A percentile compares a stretch with the other conserved stretches of the same genome.
Evolutionary conservation across 768 basidiomycete species (phyloP).

Genomic region (Lanmaoa rubissima): DNA sequence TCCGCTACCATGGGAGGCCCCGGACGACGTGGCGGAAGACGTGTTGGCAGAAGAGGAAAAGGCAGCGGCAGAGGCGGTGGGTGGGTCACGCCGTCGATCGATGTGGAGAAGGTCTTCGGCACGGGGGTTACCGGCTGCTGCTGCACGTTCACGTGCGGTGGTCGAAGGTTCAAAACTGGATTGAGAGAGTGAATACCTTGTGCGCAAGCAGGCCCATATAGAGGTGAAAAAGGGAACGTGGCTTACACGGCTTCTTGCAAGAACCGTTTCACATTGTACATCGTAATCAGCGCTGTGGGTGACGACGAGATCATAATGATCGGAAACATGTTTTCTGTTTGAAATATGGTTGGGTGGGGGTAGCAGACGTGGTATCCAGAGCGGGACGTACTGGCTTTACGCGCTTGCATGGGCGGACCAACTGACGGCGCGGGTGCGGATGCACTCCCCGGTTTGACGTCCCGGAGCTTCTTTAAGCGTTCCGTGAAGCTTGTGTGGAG

Average conservation of each 20-base stretch:
- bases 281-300: constrained; percentile 91
- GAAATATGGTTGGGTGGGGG: too few species aligned
- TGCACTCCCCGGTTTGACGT: constrained; percentile 54
- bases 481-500: constrained; percentile 66
- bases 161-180: constrained; percentile 72
- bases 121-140: constrained; percentile 66
- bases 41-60: constrained; percentile 14
- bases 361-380: neutral
- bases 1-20: constrained; percentile 24
- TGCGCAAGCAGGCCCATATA: neutral
- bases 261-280: constrained; percentile 96
- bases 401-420: constrained; percentile 43
- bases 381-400: constrained; percentile 62
- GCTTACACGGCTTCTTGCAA: constrained; percentile 83
- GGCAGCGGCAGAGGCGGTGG: constrained; percentile 24
- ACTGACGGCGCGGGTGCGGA: constrained; percentile 39
- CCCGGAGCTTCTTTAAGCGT: constrained; percentile 76
- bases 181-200: neutral
- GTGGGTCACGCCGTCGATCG: constrained; percentile 71
- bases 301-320: constrained; percentile 97
- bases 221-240: too few species aligned
- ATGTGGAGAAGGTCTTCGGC: constrained; percentile 87
- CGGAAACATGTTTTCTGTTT: constrained; percentile 71
- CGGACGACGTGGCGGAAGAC: neutral
- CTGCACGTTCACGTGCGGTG: constrained; percentile 66